A percentile compares a stretch with the other conserved stretches of the same genome.
These are phyloP conservation scores for Trichoderma lentiforme DNA, from an alignment of 2,329 filamentous ascomycete species.

Conservation along the genomic window DNA sequence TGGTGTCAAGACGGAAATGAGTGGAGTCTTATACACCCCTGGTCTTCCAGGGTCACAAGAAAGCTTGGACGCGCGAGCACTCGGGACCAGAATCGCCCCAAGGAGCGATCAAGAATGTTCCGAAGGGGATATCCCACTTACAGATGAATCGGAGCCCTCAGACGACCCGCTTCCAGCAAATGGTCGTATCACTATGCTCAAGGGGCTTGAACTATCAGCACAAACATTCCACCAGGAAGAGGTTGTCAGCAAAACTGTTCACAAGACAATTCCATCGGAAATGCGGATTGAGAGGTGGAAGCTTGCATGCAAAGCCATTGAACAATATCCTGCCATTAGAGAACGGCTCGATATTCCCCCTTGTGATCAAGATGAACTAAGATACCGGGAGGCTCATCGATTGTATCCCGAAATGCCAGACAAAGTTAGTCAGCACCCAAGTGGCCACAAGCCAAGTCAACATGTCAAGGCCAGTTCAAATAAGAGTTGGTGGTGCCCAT, in stretches of 20 bases:
- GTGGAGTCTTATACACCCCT: not conserved
- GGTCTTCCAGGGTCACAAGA: not conserved
- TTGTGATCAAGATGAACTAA: not conserved
- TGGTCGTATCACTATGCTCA: not conserved
- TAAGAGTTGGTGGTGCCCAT: not conserved
- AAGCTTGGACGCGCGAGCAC: not conserved
- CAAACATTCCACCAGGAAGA: not conserved
- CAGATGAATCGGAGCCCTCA: not conserved
- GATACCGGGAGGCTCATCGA: not conserved
- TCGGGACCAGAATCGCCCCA: not conserved
- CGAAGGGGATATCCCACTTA: not conserved
- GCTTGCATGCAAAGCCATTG: not conserved
- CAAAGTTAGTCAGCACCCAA: not conserved
- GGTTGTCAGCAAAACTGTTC: not conserved
- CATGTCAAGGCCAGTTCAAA: not conserved
- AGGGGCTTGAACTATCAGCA: not conserved
- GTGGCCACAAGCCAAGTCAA: not conserved
- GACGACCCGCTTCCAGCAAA: not conserved
- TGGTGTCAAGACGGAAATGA: constrained; percentile 16
- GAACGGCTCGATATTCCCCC: not conserved
- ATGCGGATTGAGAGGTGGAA: not conserved
- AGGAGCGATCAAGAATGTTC: not conserved
- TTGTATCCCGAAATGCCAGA: not conserved
- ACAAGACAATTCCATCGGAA: not conserved
- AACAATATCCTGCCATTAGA: not conserved